These are phyloP conservation scores for Pythium myriotylum DNA, from an alignment of 352 stramenopile genomes.

Conservation along the genomic window DNA sequence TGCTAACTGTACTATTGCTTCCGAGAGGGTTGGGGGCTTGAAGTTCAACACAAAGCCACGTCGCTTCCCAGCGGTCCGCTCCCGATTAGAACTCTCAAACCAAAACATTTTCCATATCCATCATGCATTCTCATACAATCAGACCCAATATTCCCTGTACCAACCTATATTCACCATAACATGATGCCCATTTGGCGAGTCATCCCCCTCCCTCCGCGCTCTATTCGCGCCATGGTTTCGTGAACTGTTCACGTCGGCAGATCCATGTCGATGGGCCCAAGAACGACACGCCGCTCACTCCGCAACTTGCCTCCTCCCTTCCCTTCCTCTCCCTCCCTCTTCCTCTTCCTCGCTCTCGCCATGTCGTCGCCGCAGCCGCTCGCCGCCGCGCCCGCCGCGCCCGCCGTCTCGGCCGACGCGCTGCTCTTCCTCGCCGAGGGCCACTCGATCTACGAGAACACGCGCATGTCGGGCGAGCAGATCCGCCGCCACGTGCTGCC, in stretches of 20 bases:
- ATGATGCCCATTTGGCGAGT: background rate
- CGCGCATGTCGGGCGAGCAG: constrained; percentile 59
- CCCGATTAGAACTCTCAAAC: background rate
- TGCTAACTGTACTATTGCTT: background rate
- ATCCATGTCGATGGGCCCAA: constrained; percentile 19
- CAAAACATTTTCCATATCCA: background rate
- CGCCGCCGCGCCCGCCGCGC: background rate
- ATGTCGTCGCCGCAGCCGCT: background rate
- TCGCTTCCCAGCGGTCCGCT: background rate
- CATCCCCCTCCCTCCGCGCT: background rate
- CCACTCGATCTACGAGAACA: constrained; percentile 58
- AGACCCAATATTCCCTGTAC: too few species aligned
- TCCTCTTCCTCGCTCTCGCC: too few species aligned
- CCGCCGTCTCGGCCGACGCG: constrained; percentile 9
- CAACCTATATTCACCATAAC: constrained; percentile 1
- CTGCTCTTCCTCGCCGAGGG: constrained; percentile 19
- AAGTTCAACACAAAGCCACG: constrained; percentile 24
- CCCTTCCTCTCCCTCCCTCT: too few species aligned
- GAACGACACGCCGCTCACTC: background rate
- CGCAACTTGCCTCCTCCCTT: background rate
- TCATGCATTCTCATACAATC: too few species aligned
- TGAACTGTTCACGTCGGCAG: constrained; percentile 21
- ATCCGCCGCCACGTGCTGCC: constrained; percentile 45
- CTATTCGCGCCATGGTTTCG: constrained; percentile 17
- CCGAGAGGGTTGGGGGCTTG: constrained; percentile 3